Evolutionary conservation across 2,329 filamentous ascomycete genomes (phyloP), one percentile per base, ranked within the genome.

Genomic region (Xenoacremonium recifei): DNA sequence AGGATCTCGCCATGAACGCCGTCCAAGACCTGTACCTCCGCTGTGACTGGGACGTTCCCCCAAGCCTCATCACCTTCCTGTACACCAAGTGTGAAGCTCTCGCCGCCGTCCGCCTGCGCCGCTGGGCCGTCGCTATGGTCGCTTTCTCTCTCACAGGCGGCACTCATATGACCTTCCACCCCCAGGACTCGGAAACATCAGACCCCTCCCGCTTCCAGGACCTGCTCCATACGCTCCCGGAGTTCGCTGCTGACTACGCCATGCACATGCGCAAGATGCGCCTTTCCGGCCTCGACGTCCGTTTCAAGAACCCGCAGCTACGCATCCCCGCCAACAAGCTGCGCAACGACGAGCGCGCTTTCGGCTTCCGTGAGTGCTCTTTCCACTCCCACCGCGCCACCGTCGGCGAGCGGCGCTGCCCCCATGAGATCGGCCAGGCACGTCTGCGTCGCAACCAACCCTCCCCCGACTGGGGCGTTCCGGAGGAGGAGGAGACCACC

Each of bases 291-390:
- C 70, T 78, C 39, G 70, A 80, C 49, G 62, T 75, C 27, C 67
- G 72, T 51, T 68, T 77, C 63, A 82, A 82, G 69, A 81, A 81
- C 63, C 78, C 78, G 12, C 77, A 80, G 62, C 71, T 81, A 17
- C 70, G 78, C 47, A 71, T 82, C 39, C 73, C 75, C 12, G 73
- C 71, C 49, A 81, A 81, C 64, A 66, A 67, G 41, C 65, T 81
- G 17, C 68, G 72, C 47, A 78, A 72, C 60, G 77, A 78, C 34
- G 74, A 80, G 63, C 73, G 77, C 25, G 67, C 73, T 38, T 80
- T 80, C 53, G 78, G 77, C n/a, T 82, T 80, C 58, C 69, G 78
- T 18, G 75, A 78, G 59, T 82, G 78, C 58, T 78, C 76, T 11
- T 82, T 82, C 52, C 78, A 82, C 58, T 78, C 73, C 27, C 78